phyloP scores from a whole-genome alignment of 2,329 filamentous ascomycete genomes.

The Tolypocladium ovalisporum region DNA sequence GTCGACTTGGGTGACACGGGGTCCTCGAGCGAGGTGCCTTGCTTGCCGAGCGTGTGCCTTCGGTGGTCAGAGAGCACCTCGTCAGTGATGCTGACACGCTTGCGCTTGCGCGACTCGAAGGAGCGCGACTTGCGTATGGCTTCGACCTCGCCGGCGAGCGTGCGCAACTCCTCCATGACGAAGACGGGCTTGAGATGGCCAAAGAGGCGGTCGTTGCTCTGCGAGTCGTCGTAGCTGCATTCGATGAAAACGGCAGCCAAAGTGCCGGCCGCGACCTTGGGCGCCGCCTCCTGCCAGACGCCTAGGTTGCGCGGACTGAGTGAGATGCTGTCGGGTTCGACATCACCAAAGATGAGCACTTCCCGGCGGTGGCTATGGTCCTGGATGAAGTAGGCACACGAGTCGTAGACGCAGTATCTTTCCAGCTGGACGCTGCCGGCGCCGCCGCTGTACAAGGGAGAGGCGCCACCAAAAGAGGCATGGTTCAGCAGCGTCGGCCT shows the following conservation, averaged over 20 bases:
- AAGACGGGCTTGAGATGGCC: slow-evolving; percentile 82
- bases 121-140: slow-evolving; percentile 28
- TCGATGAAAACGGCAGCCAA: slow-evolving; percentile 86
- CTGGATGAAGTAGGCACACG: slow-evolving; percentile 87
- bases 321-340: slow-evolving; percentile 83
- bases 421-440: slow-evolving; percentile 26
- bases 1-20: slow-evolving; percentile 42
- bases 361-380: slow-evolving; percentile 61
- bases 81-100: slow-evolving; percentile 34
- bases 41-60: slow-evolving; percentile 10
- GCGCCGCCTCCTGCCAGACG: slow-evolving; percentile 83
- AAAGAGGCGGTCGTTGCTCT: slow-evolving; percentile 67
- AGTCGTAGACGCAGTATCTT: slow-evolving; percentile 64
- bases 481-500: slow-evolving; percentile 20
- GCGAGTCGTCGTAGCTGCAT: slow-evolving; percentile 81
- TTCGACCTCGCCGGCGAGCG: slow-evolving; percentile 61
- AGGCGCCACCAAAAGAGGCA: slow-evolving; percentile 12
- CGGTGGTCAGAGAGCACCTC: slow-evolving; percentile 7
- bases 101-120: slow-evolving; percentile 48
- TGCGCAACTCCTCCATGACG: slow-evolving; percentile 66
- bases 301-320: slow-evolving; percentile 67
- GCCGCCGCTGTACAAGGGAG: slow-evolving; percentile 10
- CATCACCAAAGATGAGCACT: slow-evolving; percentile 88
- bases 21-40: slow-evolving; percentile 23
- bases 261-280: slow-evolving; percentile 63